Base-by-base conservation (phyloP, 345 rosid genomes). In the Citrus hindsii region DNA sequence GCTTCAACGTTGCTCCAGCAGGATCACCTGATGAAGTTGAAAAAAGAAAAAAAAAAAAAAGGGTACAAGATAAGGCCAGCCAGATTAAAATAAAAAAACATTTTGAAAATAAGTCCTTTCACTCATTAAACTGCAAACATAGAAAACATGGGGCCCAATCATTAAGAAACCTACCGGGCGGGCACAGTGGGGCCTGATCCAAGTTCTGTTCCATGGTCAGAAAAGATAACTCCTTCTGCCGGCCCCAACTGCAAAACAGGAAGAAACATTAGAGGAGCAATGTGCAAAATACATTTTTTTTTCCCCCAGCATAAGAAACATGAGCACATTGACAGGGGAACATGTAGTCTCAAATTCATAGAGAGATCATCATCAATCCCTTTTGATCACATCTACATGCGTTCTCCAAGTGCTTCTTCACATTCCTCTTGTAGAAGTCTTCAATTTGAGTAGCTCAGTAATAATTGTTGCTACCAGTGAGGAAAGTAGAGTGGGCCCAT, bases 1-100 rank as follows among this genome's bases (percentile, higher is more conserved):
- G 98, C 83, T 94, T 92, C 75, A 89, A 81, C 85, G 98, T 90
- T 79, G 99, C 98, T 74, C 98, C 98, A 0, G 95, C 98, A 42
- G 99, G 98, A 89, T 96, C 95, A 81, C 98, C 95, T 94, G 51
- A 78, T 25, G 76, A 24, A 28, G 16, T 12, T 16, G 13, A 75
- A 18, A 7, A 14, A 35, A 28, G 30, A 40, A 22, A 33, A 6
- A 33, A 33, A 6, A 33, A 19, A 22, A 10, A 28, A 2, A 4
- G 3, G n/a, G 37, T 0, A 74, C 48, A 25, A 60, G 32, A 32
- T 16, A 22, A 53, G 24, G 5, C 19, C 6, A 8, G 14, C 13
- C 48, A 40, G 14, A 40, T 40, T 9, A 0, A 40, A 40, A 40
- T 42, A 14, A 53, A 13, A 35, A 27, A 21, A 58, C 24, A 10